Evolutionary conservation across 139 green algal species (phyloP).

Genomic region (Chlorella sp.): DNA sequence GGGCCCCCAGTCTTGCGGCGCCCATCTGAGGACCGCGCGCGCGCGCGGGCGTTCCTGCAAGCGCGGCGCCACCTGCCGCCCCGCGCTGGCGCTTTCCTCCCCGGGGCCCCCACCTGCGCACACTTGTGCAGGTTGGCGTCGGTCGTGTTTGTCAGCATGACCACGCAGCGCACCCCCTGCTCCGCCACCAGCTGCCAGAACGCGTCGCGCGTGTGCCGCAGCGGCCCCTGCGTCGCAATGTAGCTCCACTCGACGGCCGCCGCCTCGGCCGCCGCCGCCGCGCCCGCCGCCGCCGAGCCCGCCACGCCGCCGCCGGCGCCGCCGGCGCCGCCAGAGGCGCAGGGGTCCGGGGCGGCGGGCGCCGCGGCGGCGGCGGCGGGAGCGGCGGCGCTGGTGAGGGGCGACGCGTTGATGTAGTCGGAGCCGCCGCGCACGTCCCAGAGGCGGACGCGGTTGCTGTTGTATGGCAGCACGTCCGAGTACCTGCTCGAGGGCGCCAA

Average conservation of each 20-base stretch:
- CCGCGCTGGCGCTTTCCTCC: no score
- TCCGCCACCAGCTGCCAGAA: slow-evolving; percentile 75
- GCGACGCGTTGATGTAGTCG: slow-evolving; percentile 63
- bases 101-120: no score
- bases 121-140: no score
- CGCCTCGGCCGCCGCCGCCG: neutral
- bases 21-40: no score
- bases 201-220: slow-evolving; percentile 46
- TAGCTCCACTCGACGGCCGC: slow-evolving; percentile 23
- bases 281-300: neutral
- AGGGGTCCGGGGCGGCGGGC: no score
- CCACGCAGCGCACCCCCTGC: slow-evolving; percentile 37
- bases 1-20: no score
- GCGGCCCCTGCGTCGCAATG: slow-evolving; percentile 59
- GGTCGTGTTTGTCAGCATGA: slow-evolving; percentile 67
- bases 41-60: no score
- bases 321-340: no score
- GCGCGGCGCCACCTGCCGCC: no score
- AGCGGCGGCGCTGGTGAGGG: slow-evolving; percentile 9
- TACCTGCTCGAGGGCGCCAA: slow-evolving; percentile 31
- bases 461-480: slow-evolving; percentile 55
- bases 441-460: slow-evolving; percentile 41
- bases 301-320: no score
- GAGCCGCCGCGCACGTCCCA: neutral
- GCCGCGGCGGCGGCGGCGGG: neutral